Evolutionary conservation across 2,329 filamentous ascomycete genomes (phyloP).

Genomic region (Exophiala mesophila): DNA sequence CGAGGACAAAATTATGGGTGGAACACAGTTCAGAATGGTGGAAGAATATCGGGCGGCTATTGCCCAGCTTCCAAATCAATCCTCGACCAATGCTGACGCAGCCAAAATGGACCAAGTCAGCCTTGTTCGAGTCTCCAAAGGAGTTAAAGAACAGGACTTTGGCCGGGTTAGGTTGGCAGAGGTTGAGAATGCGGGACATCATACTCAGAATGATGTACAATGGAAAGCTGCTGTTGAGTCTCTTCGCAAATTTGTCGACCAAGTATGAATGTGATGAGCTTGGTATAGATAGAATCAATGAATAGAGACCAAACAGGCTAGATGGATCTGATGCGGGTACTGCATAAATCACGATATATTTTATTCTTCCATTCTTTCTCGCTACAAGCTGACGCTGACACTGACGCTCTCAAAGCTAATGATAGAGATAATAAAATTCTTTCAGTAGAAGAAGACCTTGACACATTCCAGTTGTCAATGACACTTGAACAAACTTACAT

Average conservation of each 20-base stretch:
- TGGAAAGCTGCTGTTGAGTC: slow-evolving; percentile 47
- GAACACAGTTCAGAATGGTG: slow-evolving; percentile 9
- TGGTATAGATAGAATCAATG: no score
- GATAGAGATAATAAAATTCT: no score
- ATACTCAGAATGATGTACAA: slow-evolving; percentile 50
- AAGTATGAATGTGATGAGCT: slow-evolving; percentile 27
- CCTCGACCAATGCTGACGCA: slow-evolving; percentile 1
- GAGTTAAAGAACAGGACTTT: slow-evolving; percentile 2
- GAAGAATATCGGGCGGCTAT: slow-evolving; percentile 8
- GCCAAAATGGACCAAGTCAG: background rate
- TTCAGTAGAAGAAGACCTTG: no score
- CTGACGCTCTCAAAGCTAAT: no score
- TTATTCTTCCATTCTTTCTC: no score
- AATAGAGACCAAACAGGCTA: no score
- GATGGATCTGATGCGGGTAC: no score
- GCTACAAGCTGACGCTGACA: no score
- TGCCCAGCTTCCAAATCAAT: background rate
- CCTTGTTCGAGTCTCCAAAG: background rate
- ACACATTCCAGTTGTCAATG: no score
- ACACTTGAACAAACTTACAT: no score
- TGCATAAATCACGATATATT: no score
- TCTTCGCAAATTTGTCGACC: slow-evolving; percentile 40
- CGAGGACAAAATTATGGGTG: slow-evolving; percentile 30
- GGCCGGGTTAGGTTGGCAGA: slow-evolving; percentile 39
- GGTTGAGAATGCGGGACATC: slow-evolving; percentile 47